Base-by-base conservation (phyloP, 306 rosid genomes). In the Fragaria ananassa region DNA sequence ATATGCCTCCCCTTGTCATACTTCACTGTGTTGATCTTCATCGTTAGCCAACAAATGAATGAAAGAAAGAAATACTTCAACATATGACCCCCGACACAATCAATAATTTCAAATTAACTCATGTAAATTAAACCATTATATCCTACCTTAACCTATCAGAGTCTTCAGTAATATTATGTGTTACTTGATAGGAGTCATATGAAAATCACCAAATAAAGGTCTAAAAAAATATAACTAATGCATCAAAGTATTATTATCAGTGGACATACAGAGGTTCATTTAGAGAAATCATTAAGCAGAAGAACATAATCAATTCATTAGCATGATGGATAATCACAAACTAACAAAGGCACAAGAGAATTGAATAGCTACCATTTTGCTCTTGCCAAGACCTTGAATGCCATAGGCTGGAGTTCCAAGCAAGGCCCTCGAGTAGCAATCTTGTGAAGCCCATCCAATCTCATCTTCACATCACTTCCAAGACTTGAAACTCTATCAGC, bases 341-440 rank as follows among this genome's bases (percentile, higher is more conserved):
- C 68, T 23, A 15, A 4, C 14, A 50, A 34, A 47, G 8, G 15
- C 11, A 14, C 10, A 45, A 58, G 58, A 51, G 74, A 39, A 63
- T 71, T 14, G 12, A 37, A 46, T 31, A 64, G 63, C 19, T 86
- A 91, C 93, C 95, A 91, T 79, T 91, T 91, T 23, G 93, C 91
- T 87, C 97, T 83, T 42, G 95, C 91, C 31, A 80, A 85, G 85
- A 91, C 61, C 64, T 87, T 88, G 62, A 88, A 75, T 53, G 87
- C 85, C 90, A 88, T 88, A 75, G 95, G 95, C 63, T 86, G 89
- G 4, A 89, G 84, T 54, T 89, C 87, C 41, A 80, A 73, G 82
- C 97, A 91, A 83, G 89, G 90, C 46, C 97, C 95, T 71, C 88
- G 86, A 19, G 88, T 89, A 15, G 89, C 91, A 75, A 89, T 88